These are phyloP conservation scores for Lizonia empirigonia DNA, from an alignment of 2,329 filamentous ascomycete species.

Conservation along the genomic window DNA sequence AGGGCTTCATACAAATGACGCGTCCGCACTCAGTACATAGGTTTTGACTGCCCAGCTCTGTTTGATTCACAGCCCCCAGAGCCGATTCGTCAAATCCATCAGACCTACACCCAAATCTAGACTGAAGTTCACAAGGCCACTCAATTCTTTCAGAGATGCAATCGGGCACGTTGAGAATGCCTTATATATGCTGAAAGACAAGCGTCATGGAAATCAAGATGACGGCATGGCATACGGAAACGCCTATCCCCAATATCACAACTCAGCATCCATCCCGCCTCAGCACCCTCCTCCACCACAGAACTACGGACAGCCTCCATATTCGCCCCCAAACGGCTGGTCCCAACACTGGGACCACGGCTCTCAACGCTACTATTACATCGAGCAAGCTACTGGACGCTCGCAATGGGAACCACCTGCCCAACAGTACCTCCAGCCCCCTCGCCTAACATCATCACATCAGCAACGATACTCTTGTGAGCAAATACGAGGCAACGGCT, in stretches of 20 bases:
- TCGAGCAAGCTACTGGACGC: conserved; percentile 63
- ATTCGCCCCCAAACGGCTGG: conserved; percentile 58
- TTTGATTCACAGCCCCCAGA: neutral
- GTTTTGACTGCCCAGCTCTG: neutral
- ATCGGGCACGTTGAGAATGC: conserved; percentile 18
- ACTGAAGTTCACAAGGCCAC: neutral
- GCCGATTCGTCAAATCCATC: neutral
- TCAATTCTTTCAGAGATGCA: conserved; percentile 14
- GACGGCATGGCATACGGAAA: conserved; percentile 11
- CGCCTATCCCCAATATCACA: conserved; percentile 8
- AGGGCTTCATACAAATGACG: conserved; percentile 3
- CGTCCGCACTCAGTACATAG: conserved; percentile 13
- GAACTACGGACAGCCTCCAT: conserved; percentile 15
- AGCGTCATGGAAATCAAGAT: neutral
- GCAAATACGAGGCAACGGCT: neutral
- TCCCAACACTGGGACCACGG: conserved; percentile 64
- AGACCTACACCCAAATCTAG: neutral
- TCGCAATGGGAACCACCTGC: conserved; percentile 63
- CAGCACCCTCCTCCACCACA: conserved; percentile 11
- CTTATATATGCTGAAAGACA: conserved; percentile 15
- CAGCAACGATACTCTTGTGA: conserved; percentile 4
- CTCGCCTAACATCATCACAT: conserved; percentile 7
- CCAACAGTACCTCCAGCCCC: conserved; percentile 3
- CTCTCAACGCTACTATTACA: conserved; percentile 67
- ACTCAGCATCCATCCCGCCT: conserved; percentile 5